These are phyloP conservation scores for Annulohypoxylon stygium DNA, from an alignment of 495 filamentous ascomycete genomes.

Conservation along the genomic window DNA sequence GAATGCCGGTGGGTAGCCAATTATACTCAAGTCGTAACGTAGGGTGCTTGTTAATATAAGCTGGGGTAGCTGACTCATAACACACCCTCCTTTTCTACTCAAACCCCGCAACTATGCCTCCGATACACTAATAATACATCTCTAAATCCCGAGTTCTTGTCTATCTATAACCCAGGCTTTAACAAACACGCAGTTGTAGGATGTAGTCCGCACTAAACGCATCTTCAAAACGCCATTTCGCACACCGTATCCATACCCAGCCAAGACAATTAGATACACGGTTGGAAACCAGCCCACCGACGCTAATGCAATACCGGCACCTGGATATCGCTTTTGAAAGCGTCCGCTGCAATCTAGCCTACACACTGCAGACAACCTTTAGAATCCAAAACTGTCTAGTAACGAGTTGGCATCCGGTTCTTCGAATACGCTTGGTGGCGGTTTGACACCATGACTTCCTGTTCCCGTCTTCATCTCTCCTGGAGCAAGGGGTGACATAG, in stretches of 20 bases:
- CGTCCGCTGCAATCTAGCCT: conserved; percentile 3
- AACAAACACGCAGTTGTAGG: neutral
- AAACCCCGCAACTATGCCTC: neutral
- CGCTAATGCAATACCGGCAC: conserved; percentile 12
- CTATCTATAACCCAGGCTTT: neutral
- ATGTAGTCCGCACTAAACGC: conserved; percentile 1
- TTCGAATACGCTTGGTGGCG: conserved; percentile 84
- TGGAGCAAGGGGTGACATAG: conserved; percentile 55
- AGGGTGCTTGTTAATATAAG: conserved; percentile 4
- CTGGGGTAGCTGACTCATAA: neutral
- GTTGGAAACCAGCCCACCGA: neutral
- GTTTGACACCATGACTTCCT: conserved; percentile 62
- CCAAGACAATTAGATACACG: conserved; percentile 21
- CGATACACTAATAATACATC: conserved; percentile 14
- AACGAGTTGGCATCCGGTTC: conserved; percentile 89
- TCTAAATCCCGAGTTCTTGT: conserved; percentile 17
- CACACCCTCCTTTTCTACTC: neutral
- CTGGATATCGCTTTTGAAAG: neutral
- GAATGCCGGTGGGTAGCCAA: neutral
- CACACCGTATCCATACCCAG: conserved; percentile 8
- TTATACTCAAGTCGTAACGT: neutral
- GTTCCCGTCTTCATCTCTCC: conserved; percentile 61
- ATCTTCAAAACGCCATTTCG: neutral
- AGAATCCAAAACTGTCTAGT: conserved; percentile 84
- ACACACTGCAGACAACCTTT: neutral